Base-by-base conservation (phyloP, 2,329 filamentous ascomycete species). In the Diaporthe citrichinensis region DNA sequence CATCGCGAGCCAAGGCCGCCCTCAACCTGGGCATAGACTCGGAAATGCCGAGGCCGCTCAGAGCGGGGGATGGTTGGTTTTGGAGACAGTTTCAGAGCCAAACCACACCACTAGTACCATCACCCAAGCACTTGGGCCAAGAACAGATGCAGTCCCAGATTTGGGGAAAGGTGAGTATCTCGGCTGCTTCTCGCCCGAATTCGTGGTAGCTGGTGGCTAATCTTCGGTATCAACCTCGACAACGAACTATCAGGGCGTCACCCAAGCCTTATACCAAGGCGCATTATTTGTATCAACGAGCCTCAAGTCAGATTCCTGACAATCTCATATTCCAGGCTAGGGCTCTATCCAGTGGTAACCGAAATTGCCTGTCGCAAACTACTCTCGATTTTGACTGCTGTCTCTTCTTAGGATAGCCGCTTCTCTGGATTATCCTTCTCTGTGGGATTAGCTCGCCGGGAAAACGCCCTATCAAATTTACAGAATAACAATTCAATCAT, bases 41-140 rank as follows among this genome's bases (percentile, higher is more conserved):
- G 46, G 65, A 68, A 68, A 25, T 53, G 65, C 65, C 65, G 65
- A 36, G 46, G 7, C 31, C 31, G 46, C 65, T 6, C 31, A 6
- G 31, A n/a, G 61, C 61, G 61, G 41, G 61, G 46, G 14, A 68
- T 28, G 31, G 23, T 39, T 25, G n/a, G 46, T 1, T 68, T 68
- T 68, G 46, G 46, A 51, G 65, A 68, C 12, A 28, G 65, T 68
- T 68, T 53, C 65, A 68, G 65, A n/a, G 65, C 65, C 65, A 15
- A 28, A 68, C 65, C 65, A 68, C 34, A n/a, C 46, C 28, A 23
- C 65, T 9, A 34, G 46, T 68, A 68, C 20, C 31, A 68, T 12
- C 46, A 53, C 23, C 65, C 65, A 53, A 53, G 65, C 46, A 51
- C 20, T 68, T n/a, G 14, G 44, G 65, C 46, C 65, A 68, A 68